Evolutionary conservation across 179 eudicot species (phyloP), one percentile per base, ranked within the genome.

Genomic region (Beta corolliflora): DNA sequence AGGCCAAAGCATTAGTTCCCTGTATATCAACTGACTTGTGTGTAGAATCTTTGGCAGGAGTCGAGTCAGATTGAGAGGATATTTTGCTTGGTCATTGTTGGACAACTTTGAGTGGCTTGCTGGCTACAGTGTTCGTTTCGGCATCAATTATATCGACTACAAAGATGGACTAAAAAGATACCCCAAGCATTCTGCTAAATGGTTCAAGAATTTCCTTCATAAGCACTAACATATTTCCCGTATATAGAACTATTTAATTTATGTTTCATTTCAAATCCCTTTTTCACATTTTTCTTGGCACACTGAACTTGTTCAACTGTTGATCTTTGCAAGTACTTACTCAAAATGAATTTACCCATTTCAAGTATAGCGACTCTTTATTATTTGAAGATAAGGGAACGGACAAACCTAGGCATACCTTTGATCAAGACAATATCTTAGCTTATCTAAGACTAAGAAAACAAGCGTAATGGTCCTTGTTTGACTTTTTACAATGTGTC

Each of bases 21-120:
- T 18, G n/a, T 25, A 23, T 21, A 61, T 61, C 36, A 45, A 48
- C 70, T 46, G 69, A 46, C 29, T 23, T 4, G 21, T 10, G 60
- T 15, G 45, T 56, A 52, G n/a, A 23, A 15, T 71, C 15, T 48
- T 83, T 68, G 75, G 65, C 85, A 79, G 80, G 80, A 23, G 53
- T 59, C 73, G 58, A 19, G 86, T 84, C 16, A 81, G 65, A 48
- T 18, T 85, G 77, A 85, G 19, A 80, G 87, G 87, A 48, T 85
- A 84, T 81, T 83, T 83, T 72, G 84, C 81, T 9, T 83, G 89
- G 88, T 87, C 89, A 64, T 83, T 82, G 73, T 58, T 81, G 76
- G 89, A 87, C 82, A 85, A 85, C 81, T 87, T 87, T 53, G 89
- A 87, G 71, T 87, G 89, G 89, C 23, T 18, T 46, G 12, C 81